These are phyloP conservation scores for Mortierella sp. DNA, from an alignment of 371 early-diverging fungal species.

Conservation along the genomic window DNA sequence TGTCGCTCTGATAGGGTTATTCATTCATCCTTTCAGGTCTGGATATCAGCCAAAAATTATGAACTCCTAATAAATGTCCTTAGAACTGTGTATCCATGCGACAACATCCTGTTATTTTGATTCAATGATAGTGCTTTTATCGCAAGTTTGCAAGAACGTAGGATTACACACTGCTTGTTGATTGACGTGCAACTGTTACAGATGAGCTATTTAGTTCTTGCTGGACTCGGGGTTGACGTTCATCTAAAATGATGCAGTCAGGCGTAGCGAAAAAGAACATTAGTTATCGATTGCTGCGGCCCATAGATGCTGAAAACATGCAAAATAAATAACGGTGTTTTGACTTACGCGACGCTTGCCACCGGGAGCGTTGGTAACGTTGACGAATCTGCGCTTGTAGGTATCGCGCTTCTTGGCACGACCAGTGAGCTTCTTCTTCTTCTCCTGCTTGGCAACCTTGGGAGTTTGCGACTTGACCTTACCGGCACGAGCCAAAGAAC, in stretches of 20 bases:
- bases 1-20: no score
- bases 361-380: conserved; percentile 86
- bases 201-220: conserved; percentile 56
- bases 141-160: no score
- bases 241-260: conserved; percentile 19
- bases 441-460: conserved; percentile 98
- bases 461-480: conserved; percentile 99
- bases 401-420: conserved; percentile 98
- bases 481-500: conserved; percentile 99
- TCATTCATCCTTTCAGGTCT: no score
- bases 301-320: no score
- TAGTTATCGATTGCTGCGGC: no score
- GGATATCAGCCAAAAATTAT: no score
- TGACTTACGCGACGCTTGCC: conserved; percentile 87
- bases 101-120: no score
- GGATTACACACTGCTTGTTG: no score
- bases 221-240: conserved; percentile 56
- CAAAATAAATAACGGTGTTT: background rate
- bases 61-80: no score
- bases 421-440: conserved; percentile 94
- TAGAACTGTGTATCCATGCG: no score
- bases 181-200: no score
- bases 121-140: no score
- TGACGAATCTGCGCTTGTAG: conserved; percentile 98
- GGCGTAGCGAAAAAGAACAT: background rate